Conservation (phyloP, 2,329 filamentous ascomycete genomes). For the Penicillium sp. region DNA sequence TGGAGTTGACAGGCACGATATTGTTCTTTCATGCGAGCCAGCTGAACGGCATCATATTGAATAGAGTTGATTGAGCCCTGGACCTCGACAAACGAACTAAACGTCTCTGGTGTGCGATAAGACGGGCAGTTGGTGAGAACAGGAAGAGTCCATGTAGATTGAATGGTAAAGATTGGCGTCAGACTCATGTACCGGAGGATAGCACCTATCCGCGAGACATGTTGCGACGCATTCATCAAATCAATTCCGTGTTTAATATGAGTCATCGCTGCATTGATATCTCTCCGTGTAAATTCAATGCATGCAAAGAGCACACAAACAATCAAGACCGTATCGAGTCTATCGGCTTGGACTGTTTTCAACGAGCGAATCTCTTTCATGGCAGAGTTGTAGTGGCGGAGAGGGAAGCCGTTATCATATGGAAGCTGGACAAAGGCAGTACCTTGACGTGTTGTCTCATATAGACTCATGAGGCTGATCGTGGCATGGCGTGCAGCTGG, state of each 20-base stretch:
- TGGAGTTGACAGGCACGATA: neutral
- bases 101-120: neutral
- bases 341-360: neutral
- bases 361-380: constrained; percentile 2
- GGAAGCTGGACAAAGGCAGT: neutral
- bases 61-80: constrained; percentile 3
- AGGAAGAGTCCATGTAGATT: neutral
- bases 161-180: neutral
- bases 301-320: neutral
- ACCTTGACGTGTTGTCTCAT: neutral
- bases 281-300: constrained; percentile 4
- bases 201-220: neutral
- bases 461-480: neutral
- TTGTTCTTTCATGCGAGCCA: constrained; percentile 1
- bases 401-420: neutral
- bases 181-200: constrained; percentile 6
- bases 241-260: constrained; percentile 2
- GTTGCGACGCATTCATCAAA: neutral
- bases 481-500: constrained; percentile 3
- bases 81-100: neutral
- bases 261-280: constrained; percentile 1
- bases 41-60: neutral
- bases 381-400: constrained; percentile 4
- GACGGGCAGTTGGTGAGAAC: neutral
- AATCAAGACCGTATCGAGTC: constrained; percentile 1